These are phyloP conservation scores for Flaveria robusta DNA, from an alignment of 129 eudicot species.

Conservation along the genomic window DNA sequence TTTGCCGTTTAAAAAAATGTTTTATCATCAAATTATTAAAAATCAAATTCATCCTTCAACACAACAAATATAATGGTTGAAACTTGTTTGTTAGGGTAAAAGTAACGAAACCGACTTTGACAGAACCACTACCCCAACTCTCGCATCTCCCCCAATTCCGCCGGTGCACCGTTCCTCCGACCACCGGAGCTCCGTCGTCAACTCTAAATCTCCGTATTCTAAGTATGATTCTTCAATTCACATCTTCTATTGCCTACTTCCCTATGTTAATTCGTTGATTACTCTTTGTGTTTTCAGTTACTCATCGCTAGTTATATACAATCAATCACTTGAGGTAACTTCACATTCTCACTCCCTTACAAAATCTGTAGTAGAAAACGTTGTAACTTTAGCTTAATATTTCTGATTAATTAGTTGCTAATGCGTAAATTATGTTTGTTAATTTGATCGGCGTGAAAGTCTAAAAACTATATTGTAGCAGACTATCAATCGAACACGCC, in stretches of 20 bases:
- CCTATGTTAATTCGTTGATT: conserved; percentile 6
- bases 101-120: conserved; percentile 12
- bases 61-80: neutral
- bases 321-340: neutral
- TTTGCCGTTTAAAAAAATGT: too few species aligned
- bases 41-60: too few species aligned
- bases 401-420: neutral
- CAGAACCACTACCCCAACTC: neutral
- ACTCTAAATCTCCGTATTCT: conserved; percentile 7
- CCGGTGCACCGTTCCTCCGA: conserved; percentile 12
- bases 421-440: conserved; percentile 4
- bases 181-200: conserved; percentile 9
- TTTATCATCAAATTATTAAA: too few species aligned
- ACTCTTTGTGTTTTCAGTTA: neutral
- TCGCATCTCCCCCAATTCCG: neutral
- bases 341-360: neutral
- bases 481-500: neutral
- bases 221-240: conserved; percentile 25
- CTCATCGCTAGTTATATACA: neutral
- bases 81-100: conserved; percentile 31
- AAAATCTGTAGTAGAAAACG: too few species aligned
- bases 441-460: conserved; percentile 7
- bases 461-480: neutral
- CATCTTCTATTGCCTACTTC: conserved; percentile 5
- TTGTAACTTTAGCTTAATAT: neutral